Conservation (phyloP, 2,329 filamentous ascomycete genomes). For the Fusarium azukiicola region DNA sequence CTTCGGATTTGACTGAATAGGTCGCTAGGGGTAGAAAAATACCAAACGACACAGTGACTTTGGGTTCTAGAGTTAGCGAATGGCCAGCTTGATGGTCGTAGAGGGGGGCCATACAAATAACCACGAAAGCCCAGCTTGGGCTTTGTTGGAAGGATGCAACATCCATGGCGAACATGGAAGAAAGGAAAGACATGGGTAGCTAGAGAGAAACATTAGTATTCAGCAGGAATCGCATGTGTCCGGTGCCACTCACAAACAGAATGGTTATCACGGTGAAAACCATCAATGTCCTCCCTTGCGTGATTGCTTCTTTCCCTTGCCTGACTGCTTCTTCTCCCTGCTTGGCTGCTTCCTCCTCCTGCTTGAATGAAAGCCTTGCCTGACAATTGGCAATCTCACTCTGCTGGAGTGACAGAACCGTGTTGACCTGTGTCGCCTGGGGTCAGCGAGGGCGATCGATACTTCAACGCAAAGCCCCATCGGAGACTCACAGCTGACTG, state of each 20-base stretch:
- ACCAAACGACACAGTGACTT: too few relatives aligned
- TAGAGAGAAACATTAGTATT: background rate
- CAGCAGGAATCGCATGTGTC: too few relatives aligned
- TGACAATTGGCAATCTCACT: slow-evolving; percentile 40
- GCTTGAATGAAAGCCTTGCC: slow-evolving; percentile 14
- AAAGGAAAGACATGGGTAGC: slow-evolving; percentile 45
- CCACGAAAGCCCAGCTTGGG: slow-evolving; percentile 36
- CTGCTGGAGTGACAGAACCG: slow-evolving; percentile 38
- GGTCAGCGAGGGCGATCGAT: too few relatives aligned
- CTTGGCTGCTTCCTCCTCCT: background rate
- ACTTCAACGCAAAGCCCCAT: background rate
- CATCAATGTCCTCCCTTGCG: slow-evolving; percentile 36
- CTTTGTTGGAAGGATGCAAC: slow-evolving; percentile 36
- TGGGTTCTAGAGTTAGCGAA: too few relatives aligned
- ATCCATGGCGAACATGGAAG: slow-evolving; percentile 44
- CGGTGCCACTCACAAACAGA: slow-evolving; percentile 39
- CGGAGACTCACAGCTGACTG: slow-evolving; percentile 36
- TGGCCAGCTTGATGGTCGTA: too few relatives aligned
- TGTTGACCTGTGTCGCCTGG: slow-evolving; percentile 14
- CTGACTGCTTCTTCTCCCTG: slow-evolving; percentile 15
- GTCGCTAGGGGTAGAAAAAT: too few relatives aligned
- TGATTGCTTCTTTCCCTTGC: too few relatives aligned
- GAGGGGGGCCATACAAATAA: slow-evolving; percentile 24
- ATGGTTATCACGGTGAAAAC: slow-evolving; percentile 46
- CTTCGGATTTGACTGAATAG: too few relatives aligned